Evolutionary conservation across 768 basidiomycete species (phyloP).

Genomic region (Phaeotremella fagi): DNA sequence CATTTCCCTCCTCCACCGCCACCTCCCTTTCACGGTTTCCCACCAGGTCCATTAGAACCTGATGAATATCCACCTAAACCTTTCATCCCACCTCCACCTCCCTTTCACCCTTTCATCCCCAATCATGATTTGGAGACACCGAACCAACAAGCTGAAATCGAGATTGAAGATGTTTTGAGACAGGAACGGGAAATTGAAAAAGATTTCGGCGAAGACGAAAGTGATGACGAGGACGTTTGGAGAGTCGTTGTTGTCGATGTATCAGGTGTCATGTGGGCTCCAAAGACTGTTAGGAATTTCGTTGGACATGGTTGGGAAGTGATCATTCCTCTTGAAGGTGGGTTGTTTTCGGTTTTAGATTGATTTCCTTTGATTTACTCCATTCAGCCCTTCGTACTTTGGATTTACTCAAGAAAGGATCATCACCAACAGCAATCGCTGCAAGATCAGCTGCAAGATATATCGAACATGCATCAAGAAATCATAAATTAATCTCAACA

Average conservation of each 20-base stretch:
- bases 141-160: no score
- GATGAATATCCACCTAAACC: neutral
- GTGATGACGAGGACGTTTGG: conserved; percentile 10
- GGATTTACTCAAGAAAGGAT: conserved; percentile 88
- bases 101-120: neutral
- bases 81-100: neutral
- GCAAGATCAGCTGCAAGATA: conserved; percentile 84
- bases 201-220: neutral
- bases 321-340: conserved; percentile 84
- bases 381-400: conserved; percentile 76
- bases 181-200: neutral
- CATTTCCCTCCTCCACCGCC: neutral
- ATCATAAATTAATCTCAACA: conserved; percentile 22
- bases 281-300: conserved; percentile 65
- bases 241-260: conserved; percentile 41
- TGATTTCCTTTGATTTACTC: neutral
- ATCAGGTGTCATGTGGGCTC: conserved; percentile 41
- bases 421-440: conserved; percentile 67
- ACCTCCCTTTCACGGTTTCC: neutral
- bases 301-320: conserved; percentile 71
- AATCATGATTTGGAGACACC: neutral
- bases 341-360: conserved; percentile 24
- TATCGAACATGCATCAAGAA: conserved; percentile 55
- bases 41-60: no score
- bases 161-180: neutral